Percentiles rank a stretch among this genome's conserved stretches.
Conservation (phyloP, 768 basidiomycete species). For the Boletus subparvulus region DNA sequence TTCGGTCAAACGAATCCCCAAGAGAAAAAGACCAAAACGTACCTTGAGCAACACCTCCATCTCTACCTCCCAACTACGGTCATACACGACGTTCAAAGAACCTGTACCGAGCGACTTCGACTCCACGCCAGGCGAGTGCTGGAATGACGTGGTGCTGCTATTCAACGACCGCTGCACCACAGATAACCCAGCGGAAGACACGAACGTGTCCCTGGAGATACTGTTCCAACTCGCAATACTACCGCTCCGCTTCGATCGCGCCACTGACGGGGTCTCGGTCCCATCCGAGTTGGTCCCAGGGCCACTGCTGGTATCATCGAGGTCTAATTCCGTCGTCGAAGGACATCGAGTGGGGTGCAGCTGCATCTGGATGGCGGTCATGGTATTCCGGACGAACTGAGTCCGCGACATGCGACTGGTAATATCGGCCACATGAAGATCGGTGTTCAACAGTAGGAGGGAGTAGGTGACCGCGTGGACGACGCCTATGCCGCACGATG, state of each 20-base stretch:
- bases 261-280: slow-evolving; percentile 44
- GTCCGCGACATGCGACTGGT: slow-evolving; percentile 83
- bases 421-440: slow-evolving; percentile 93
- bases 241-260: slow-evolving; percentile 72
- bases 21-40: slow-evolving; percentile 1
- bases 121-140: slow-evolving; percentile 46
- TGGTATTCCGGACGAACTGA: slow-evolving; percentile 92
- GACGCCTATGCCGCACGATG: slow-evolving; percentile 52
- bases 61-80: slow-evolving; percentile 79
- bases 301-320: slow-evolving; percentile 65
- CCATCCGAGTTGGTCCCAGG: slow-evolving; percentile 57
- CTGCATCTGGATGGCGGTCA: slow-evolving; percentile 81
- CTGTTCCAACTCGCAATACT: slow-evolving; percentile 87
- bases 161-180: slow-evolving; percentile 44
- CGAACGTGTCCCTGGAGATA: slow-evolving; percentile 58
- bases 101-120: slow-evolving; percentile 34
- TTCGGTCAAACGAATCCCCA: slow-evolving; percentile 1
- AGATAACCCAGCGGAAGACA: slow-evolving; percentile 38
- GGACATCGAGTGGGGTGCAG: slow-evolving; percentile 54
- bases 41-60: slow-evolving; percentile 89
- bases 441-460: slow-evolving; percentile 91
- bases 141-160: slow-evolving; percentile 65
- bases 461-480: slow-evolving; percentile 97
- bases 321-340: slow-evolving; percentile 61
- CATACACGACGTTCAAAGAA: slow-evolving; percentile 46